Percentiles rank a stretch among this genome's conserved stretches.
Conservation (phyloP, 2,329 filamentous ascomycete genomes). For the Dendrostoma leiphaemia region DNA sequence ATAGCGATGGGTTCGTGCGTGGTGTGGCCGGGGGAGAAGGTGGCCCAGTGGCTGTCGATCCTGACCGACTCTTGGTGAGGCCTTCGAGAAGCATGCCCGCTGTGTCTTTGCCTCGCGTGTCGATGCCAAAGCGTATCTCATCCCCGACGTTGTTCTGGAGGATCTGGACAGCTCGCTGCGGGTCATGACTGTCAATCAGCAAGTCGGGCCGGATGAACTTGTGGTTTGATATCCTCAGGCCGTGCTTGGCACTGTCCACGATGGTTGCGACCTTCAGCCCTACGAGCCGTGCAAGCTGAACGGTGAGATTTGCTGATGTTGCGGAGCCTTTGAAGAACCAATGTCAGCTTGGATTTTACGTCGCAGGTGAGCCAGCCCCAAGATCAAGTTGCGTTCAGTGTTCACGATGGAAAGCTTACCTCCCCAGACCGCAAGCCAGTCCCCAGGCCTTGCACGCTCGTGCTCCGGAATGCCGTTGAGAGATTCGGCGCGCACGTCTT, state of each 20-base stretch:
- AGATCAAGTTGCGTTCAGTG: background rate
- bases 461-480: conserved; percentile 48
- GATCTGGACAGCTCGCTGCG: conserved; percentile 62
- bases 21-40: conserved; percentile 39
- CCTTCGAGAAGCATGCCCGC: conserved; percentile 57
- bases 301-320: conserved; percentile 64
- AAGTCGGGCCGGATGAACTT: conserved; percentile 52
- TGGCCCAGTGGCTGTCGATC: conserved; percentile 22
- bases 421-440: conserved; percentile 75
- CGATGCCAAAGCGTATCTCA: conserved; percentile 64
- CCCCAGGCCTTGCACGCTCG: conserved; percentile 57
- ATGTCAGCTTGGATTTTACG: background rate
- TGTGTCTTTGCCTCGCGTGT: conserved; percentile 65
- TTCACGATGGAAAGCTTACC: conserved; percentile 37
- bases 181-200: conserved; percentile 66
- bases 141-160: conserved; percentile 57
- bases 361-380: too few relatives aligned
- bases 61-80: conserved; percentile 34
- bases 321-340: conserved; percentile 50
- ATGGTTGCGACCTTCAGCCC: conserved; percentile 65
- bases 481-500: conserved; percentile 63
- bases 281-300: conserved; percentile 66
- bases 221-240: conserved; percentile 51
- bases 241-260: conserved; percentile 66
- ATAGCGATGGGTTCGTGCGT: conserved; percentile 24